Evolutionary conservation across 495 filamentous ascomycete species (phyloP).

Genomic region (Geoglossum glabrum): DNA sequence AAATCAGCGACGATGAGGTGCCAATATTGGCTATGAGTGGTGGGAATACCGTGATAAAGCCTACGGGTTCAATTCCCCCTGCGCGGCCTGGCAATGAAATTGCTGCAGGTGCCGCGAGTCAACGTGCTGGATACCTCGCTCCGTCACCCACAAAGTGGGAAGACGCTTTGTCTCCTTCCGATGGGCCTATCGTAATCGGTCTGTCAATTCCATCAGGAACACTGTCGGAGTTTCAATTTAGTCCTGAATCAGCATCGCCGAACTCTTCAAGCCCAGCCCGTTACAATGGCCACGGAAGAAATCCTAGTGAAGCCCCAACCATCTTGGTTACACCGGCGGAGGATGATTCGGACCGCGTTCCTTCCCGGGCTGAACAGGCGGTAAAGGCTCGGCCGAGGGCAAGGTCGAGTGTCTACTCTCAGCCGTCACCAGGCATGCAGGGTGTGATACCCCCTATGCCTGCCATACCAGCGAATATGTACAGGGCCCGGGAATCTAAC

Average conservation of each 20-base stretch:
- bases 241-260: slow-evolving; percentile 28
- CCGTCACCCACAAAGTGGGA: slow-evolving; percentile 5
- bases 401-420: slow-evolving; percentile 42
- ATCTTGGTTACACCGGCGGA: slow-evolving; percentile 48
- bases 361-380: neutral
- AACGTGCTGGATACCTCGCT: neutral
- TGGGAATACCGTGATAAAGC: neutral
- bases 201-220: slow-evolving; percentile 45
- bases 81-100: neutral
- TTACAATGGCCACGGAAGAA: slow-evolving; percentile 6
- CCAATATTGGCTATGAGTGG: neutral
- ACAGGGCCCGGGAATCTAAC: slow-evolving; percentile 3
- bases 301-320: slow-evolving; percentile 24
- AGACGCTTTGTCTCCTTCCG: slow-evolving; percentile 50
- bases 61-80: neutral
- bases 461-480: neutral
- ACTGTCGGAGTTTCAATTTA: slow-evolving; percentile 27
- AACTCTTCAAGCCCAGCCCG: slow-evolving; percentile 10
- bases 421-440: slow-evolving; percentile 13
- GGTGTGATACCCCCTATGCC: neutral
- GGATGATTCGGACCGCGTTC: slow-evolving; percentile 15
- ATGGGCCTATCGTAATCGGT: slow-evolving; percentile 62
- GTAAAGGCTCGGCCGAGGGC: neutral
- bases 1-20: neutral
- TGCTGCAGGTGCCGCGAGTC: neutral